Percentiles rank a stretch among this genome's conserved stretches.
phyloP scores from a whole-genome alignment of 495 filamentous ascomycete species.

The Bombardia bombarda region DNA sequence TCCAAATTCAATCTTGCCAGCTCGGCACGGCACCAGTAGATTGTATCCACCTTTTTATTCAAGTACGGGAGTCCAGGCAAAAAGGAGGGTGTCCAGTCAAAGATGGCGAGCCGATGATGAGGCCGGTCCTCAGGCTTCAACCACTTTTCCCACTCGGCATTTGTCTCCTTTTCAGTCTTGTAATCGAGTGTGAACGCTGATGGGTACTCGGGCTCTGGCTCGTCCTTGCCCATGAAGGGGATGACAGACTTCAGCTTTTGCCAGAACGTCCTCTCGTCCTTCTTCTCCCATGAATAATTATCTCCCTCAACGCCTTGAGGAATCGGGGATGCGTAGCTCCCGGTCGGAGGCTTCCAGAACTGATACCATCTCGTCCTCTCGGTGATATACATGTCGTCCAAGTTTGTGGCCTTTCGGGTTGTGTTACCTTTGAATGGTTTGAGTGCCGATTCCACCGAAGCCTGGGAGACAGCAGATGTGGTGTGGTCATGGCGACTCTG shows the following conservation, averaged over 20 bases:
- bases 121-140: slow-evolving; percentile 74
- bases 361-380: slow-evolving; percentile 41
- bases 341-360: slow-evolving; percentile 47
- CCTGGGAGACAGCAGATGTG: slow-evolving; percentile 25
- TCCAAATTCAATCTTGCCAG: slow-evolving; percentile 84
- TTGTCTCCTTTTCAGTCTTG: slow-evolving; percentile 53
- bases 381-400: slow-evolving; percentile 34
- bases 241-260: slow-evolving; percentile 33
- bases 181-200: slow-evolving; percentile 59
- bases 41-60: slow-evolving; percentile 89
- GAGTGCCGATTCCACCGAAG: too few relatives aligned
- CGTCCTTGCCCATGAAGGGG: slow-evolving; percentile 30
- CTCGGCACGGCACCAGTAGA: slow-evolving; percentile 84
- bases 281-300: slow-evolving; percentile 33
- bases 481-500: slow-evolving; percentile 24
- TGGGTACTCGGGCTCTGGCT: slow-evolving; percentile 53
- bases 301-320: slow-evolving; percentile 39
- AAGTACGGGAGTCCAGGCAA: slow-evolving; percentile 72
- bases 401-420: slow-evolving; percentile 32
- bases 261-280: slow-evolving; percentile 34
- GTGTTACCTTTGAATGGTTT: slow-evolving; percentile 38
- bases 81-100: slow-evolving; percentile 62
- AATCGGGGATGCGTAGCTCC: slow-evolving; percentile 44
- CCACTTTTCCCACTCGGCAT: slow-evolving; percentile 80
- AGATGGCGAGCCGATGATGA: slow-evolving; percentile 73